These are phyloP conservation scores for Guadua angustifolia DNA, from an alignment of 176 grass and related monocot species.

Conservation along the genomic window DNA sequence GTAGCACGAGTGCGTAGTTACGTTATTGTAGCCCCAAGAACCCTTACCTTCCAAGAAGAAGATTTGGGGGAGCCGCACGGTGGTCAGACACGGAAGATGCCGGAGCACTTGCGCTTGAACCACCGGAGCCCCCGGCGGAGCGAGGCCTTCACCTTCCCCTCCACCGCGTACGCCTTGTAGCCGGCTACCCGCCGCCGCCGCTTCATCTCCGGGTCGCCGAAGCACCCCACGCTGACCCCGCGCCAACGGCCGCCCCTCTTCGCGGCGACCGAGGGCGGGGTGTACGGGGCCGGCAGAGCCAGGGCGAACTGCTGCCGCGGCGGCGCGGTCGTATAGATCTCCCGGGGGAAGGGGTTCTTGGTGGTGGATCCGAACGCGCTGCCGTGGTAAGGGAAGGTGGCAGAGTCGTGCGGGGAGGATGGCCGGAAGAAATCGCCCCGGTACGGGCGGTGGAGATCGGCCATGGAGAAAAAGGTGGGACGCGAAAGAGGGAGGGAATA, in stretches of 20 bases:
- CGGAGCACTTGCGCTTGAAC: constrained; percentile 80
- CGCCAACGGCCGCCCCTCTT: constrained; percentile 17
- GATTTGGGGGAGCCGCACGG: no score
- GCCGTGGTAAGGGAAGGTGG: not conserved
- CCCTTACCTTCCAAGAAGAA: not conserved
- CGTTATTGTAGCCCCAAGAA: not conserved
- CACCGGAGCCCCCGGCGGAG: constrained; percentile 71
- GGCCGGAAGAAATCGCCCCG: constrained; percentile 19
- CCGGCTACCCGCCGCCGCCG: constrained; percentile 63
- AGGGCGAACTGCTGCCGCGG: not conserved
- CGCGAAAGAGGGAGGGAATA: no score
- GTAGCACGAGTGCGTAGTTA: not conserved
- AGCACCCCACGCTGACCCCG: constrained; percentile 47
- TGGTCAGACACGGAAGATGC: constrained; percentile 55
- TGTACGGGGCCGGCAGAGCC: constrained; percentile 15
- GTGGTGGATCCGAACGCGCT: not conserved
- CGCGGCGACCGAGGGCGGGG: not conserved
- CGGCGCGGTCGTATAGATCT: not conserved
- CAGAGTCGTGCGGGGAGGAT: not conserved
- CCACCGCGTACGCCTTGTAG: constrained; percentile 78
- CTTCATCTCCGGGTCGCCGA: constrained; percentile 82
- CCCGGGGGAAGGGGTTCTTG: not conserved
- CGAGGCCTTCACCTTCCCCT: constrained; percentile 81
- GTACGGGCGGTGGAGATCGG: constrained; percentile 3
- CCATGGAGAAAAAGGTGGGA: constrained; percentile 17